Base-by-base conservation (phyloP, 257 asterid genomes). In the Vinca minor region DNA sequence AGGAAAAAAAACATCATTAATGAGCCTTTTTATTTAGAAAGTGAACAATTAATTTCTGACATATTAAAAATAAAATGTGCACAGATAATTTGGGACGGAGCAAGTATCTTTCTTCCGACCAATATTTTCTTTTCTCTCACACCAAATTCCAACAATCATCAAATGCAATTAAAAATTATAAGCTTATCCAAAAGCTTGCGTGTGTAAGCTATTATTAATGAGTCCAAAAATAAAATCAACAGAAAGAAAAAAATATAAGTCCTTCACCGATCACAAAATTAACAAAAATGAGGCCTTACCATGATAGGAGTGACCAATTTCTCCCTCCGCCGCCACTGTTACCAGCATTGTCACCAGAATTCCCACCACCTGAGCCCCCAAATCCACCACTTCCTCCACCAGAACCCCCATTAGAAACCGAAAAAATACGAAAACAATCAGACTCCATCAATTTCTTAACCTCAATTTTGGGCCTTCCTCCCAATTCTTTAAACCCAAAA, bases 281-380 rank as follows among this genome's bases (percentile, higher is more conserved):
- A 60, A 23, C n/a, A 62, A 65, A 18, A 35, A 23, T 10, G 32
- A 65, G 50, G 18, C 56, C 41, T 48, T 82, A 91, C 96, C 98
- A 88, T 15, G 93, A 74, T 62, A 91, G 65, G 42, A 91, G 50
- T 13, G 94, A 81, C 85, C 88, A 80, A 53, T 71, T 74, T 60
- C 76, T 75, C 38, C 70, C 85, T 64, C 74, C 77, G 12, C 73
- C 84, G 14, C 78, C 65, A 21, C 77, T 49, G 13, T 73, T 63
- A 29, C 82, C 78, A 14, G 72, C 82, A 4, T 82, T 87, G 8
- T 81, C 86, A 14, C 85, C 73, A 4, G 77, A 69, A 28, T 71
- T 70, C 21, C 87, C 87, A 47, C 65, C 81, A 38, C 83, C 91
- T 29, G 87, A 78, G 36, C 81, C 85, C 23, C 95, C 83, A 62